phyloP scores from a whole-genome alignment of 305 asterid species.

The Fraxinus xanthoxyloides region DNA sequence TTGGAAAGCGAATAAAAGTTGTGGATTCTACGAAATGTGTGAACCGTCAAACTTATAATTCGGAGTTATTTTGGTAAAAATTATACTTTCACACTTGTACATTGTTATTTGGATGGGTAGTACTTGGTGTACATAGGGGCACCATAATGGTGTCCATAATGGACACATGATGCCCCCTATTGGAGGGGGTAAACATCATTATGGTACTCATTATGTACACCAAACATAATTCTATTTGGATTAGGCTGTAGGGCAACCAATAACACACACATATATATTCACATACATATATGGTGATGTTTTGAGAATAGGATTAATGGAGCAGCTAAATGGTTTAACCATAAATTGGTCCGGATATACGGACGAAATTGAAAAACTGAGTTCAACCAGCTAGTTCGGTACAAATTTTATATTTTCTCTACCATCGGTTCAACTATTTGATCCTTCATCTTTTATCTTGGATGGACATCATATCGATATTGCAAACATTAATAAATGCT shows the following conservation, averaged over 20 bases:
- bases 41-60: background rate
- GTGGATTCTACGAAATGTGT: no score
- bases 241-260: background rate
- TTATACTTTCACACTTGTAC: background rate
- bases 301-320: background rate
- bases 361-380: no score
- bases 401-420: background rate
- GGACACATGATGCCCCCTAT: no score
- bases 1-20: background rate
- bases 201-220: no score
- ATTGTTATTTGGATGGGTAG: background rate
- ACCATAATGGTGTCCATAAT: no score
- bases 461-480: background rate
- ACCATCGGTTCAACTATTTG: background rate
- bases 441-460: background rate
- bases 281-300: no score
- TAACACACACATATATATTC: background rate
- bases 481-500: background rate
- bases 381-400: background rate
- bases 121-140: no score
- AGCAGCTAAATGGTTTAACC: background rate
- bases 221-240: no score
- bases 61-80: background rate
- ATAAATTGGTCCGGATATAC: background rate
- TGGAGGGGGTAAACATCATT: no score